A percentile compares a stretch with the other conserved stretches of the same genome.
Evolutionary conservation across 805 yeast genomes (phyloP).

Genomic region (Zygosaccharomyces pseudorouxii): DNA sequence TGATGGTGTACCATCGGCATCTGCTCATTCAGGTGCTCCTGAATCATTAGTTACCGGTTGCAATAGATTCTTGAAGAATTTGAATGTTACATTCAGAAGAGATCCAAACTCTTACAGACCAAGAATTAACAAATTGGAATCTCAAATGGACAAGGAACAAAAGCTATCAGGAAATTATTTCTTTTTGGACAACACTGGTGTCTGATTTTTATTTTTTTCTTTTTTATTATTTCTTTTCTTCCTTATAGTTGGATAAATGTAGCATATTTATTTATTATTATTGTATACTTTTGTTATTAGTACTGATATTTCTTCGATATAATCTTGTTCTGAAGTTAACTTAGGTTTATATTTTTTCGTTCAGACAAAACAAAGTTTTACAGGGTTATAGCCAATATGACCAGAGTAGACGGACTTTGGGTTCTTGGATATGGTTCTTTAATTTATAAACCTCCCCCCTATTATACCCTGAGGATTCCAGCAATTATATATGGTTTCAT

Average conservation of each 20-base stretch:
- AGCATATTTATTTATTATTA: constrained; percentile 2
- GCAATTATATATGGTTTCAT: constrained; percentile 74
- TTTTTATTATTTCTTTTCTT: background rate
- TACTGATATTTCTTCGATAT: background rate
- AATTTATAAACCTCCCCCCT: constrained; percentile 86
- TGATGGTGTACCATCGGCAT: constrained; percentile 88
- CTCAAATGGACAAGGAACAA: constrained; percentile 99
- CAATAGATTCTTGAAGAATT: constrained; percentile 92
- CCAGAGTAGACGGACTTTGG: constrained; percentile 47
- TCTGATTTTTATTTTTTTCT: constrained; percentile 26
- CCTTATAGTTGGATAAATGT: background rate
- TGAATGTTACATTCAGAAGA: constrained; percentile 97
- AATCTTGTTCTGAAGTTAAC: background rate
- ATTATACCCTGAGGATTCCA: constrained; percentile 53
- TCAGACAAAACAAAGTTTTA: too few relatives aligned
- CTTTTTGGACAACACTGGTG: constrained; percentile 73
- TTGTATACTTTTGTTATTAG: background rate
- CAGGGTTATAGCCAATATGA: constrained; percentile 5
- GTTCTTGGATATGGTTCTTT: constrained; percentile 87
- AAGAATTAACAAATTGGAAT: constrained; percentile 93
- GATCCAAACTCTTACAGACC: constrained; percentile 98
- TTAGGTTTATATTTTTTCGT: background rate
- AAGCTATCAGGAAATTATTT: constrained; percentile 88
- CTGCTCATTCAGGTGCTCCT: constrained; percentile 82
- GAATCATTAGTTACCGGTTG: constrained; percentile 95